Evolutionary conservation across 208 protist genomes (phyloP), one percentile per base, ranked within the genome.

Genomic region (Leishmania tarentolae): DNA sequence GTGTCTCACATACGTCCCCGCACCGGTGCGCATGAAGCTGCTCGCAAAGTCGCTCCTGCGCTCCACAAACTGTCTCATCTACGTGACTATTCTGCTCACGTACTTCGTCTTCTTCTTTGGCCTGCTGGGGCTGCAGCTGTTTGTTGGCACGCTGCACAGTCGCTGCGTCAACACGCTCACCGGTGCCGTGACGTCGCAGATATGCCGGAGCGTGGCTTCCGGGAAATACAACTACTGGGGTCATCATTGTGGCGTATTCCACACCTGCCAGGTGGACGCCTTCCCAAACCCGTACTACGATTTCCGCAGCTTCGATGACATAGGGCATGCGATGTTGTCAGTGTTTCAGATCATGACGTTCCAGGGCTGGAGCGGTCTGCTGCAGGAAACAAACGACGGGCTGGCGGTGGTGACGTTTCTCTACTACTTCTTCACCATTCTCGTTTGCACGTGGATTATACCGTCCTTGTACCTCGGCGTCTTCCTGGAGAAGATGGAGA

Each of bases 231-330:
- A 90, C 90, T 96, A 95, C 79, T 95, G 88, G 88, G 95, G 95
- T 69, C 83, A 89, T 75, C 40, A 75, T 24, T 98, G 95, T 87
- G 78, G 40, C 1, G 40, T 13, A 28, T 86, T 80, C 74, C 90
- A 91, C 83, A 88, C 59, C 78, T 97, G 96, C 79, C 72, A 89
- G 24, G 35, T 56, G 9, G 89, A 90, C 68, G 68, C 40, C 31
- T 93, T 89, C 79, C 81, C 84, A 13, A 98, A 97, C 78, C 94
- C 94, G 40, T 92, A 98, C 80, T 95, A 91, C 78, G 85, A 84
- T 82, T 93, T 93, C 86, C 90, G 87, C 75, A 97, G 92, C 86
- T 99, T 98, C 87, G 97, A 99, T 85, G 92, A 98, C 78, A 86
- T 98, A 61, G 91, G 93, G 1, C 91, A 97, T 72, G 93, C 95